Conservation (phyloP, 208 protist species). For the Trypanosoma theileri region DNA sequence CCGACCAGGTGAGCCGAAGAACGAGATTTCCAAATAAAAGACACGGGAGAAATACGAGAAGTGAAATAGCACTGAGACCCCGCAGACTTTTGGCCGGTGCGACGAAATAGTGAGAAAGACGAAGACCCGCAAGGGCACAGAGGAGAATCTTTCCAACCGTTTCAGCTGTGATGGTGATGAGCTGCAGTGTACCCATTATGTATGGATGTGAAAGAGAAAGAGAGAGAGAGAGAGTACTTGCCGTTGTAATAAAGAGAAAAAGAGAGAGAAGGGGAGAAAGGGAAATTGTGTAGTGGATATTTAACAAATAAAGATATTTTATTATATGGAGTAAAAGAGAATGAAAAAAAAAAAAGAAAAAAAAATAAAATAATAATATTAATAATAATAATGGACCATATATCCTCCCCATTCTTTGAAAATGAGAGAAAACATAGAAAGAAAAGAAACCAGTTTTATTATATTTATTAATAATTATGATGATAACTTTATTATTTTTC, state of each 20-base stretch:
- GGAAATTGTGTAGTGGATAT: too few relatives aligned
- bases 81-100: slow-evolving; percentile 36
- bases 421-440: too few relatives aligned
- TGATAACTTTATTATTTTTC: slow-evolving; percentile 1
- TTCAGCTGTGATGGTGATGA: slow-evolving; percentile 50
- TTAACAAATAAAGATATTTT: too few relatives aligned
- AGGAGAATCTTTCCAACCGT: slow-evolving; percentile 71
- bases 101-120: slow-evolving; percentile 46
- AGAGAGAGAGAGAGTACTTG: too few relatives aligned
- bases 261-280: not conserved
- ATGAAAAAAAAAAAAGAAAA: too few relatives aligned
- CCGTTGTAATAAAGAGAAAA: not conserved
- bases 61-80: slow-evolving; percentile 60
- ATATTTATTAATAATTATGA: not conserved
- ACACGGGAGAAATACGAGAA: slow-evolving; percentile 66
- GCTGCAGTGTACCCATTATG: slow-evolving; percentile 29
- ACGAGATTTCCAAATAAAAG: slow-evolving; percentile 70
- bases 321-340: too few relatives aligned
- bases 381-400: too few relatives aligned
- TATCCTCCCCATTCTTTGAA: too few relatives aligned
- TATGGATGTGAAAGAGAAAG: not conserved
- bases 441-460: not conserved
- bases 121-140: slow-evolving; percentile 48
- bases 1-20: slow-evolving; percentile 56
- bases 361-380: too few relatives aligned